These are phyloP conservation scores for Chenopodium album DNA, from an alignment of 148 eudicot genomes.

Conservation along the genomic window DNA sequence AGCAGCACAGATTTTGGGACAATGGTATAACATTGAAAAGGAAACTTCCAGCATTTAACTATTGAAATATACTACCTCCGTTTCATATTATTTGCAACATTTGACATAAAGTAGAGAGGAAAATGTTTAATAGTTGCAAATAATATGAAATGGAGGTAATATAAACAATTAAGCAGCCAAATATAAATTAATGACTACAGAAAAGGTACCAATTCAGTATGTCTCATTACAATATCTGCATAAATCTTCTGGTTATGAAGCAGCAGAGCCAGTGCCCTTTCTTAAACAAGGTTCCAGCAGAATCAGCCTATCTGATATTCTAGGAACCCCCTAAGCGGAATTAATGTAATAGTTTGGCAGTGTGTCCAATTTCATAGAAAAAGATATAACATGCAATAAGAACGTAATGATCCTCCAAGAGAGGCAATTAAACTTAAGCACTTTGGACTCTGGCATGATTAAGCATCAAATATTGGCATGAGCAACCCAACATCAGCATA, in stretches of 20 bases:
- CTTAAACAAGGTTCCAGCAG: neutral
- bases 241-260: neutral
- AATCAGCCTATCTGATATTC: neutral
- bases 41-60: neutral
- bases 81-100: no score
- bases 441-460: neutral
- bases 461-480: slow-evolving; percentile 5
- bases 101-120: no score
- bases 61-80: neutral
- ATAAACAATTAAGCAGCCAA: neutral
- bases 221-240: neutral
- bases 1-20: neutral
- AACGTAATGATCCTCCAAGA: neutral
- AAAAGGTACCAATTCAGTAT: neutral
- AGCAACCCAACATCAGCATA: neutral
- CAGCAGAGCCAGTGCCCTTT: neutral
- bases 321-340: neutral
- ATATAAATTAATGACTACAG: neutral
- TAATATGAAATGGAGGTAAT: no score
- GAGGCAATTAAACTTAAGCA: neutral
- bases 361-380: neutral
- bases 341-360: neutral
- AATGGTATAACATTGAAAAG: neutral
- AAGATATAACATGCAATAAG: neutral
- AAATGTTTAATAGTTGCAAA: no score